Base-by-base conservation (phyloP, 176 grass and related monocot genomes). In the Secale cereale region DNA sequence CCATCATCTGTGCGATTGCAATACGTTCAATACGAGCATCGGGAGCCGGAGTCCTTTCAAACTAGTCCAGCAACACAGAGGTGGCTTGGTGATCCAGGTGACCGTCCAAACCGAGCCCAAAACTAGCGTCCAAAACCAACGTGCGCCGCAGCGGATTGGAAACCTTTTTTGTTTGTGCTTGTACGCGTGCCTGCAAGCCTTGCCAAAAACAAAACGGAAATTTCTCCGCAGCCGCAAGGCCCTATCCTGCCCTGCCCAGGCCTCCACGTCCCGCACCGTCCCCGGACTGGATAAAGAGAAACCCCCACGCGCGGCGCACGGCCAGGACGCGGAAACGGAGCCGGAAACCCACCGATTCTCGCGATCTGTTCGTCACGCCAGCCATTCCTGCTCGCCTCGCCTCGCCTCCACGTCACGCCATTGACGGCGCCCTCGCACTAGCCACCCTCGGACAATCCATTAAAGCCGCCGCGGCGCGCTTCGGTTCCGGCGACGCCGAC, bases 201-300 rank as follows among this genome's bases (percentile, higher is more conserved):
- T 13, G 75, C 52, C 22, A 2, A 57, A 50, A 52, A 52, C 16
- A 6, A 81, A 81, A 81, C 7, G 4, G 48, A 19, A 52, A 19
- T 19, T 52, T 52, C 48, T 52, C 16, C 10, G 28, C 62, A 46
- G 43, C 43, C 43, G 41, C 41, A 45, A 10, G 39, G 39, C 39
- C 39, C 39, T 40, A 40, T n/a, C n/a, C n/a, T n/a, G n/a, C 39
- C 0, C 39, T 40, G 17, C 9, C 22, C 29, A 59, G 32, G 66
- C 1, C 59, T 37, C 9, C 57, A 81, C 77, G 68, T 37, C 35
- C 40, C n/a, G 6, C 84, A 39, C 69, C 33, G 73, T 23, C 36
- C 45, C 36, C 31, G 82, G 72, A 19, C 10, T 40, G 67, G 70
- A 74, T 74, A 73, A 40, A 71, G 36, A 37, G 69, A 72, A 86